A percentile compares a stretch with the other conserved stretches of the same genome.
Evolutionary conservation across 2,329 filamentous ascomycete genomes (phyloP).

Genomic region (Reticulascus tulasneorum): DNA sequence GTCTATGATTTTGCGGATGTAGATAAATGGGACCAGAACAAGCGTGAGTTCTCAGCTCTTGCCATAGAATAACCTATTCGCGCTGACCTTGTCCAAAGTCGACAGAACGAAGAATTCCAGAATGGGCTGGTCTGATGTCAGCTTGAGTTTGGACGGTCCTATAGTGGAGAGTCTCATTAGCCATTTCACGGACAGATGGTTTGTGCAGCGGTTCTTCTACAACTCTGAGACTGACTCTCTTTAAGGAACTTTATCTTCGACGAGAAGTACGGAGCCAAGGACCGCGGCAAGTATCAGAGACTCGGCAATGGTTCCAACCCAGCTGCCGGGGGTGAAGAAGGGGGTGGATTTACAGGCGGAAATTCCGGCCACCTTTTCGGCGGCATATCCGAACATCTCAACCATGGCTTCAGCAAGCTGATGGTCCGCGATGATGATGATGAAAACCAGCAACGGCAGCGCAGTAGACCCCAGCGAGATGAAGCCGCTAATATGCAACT

Average conservation of each 20-base stretch:
- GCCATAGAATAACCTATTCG: background rate
- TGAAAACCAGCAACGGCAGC: conserved; percentile 14
- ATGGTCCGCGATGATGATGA: conserved; percentile 28
- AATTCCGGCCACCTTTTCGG: conserved; percentile 33
- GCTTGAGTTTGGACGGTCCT: conserved; percentile 69
- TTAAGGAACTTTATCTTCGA: conserved; percentile 76
- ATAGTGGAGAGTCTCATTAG: conserved; percentile 70
- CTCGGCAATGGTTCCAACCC: conserved; percentile 14
- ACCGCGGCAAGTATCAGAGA: conserved; percentile 46
- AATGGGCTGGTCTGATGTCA: conserved; percentile 92
- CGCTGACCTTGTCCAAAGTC: conserved; percentile 36
- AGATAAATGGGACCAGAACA: conserved; percentile 76
- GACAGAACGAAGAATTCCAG: conserved; percentile 74
- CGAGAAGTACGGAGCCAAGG: conserved; percentile 65
- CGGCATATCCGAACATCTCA: conserved; percentile 40
- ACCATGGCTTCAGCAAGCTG: conserved; percentile 33
- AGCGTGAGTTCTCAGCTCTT: conserved; percentile 43
- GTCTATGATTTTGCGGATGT: conserved; percentile 80
- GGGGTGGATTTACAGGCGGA: conserved; percentile 15
- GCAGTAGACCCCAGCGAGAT: conserved; percentile 6
- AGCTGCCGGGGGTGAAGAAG: conserved; percentile 9
- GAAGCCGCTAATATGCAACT: conserved; percentile 43
- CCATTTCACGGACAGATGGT: conserved; percentile 83
- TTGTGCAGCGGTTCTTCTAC: no score
- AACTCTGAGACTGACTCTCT: background rate